These are phyloP conservation scores for Penicillium roqueforti DNA, from an alignment of 495 filamentous ascomycete genomes.

Conservation along the genomic window DNA sequence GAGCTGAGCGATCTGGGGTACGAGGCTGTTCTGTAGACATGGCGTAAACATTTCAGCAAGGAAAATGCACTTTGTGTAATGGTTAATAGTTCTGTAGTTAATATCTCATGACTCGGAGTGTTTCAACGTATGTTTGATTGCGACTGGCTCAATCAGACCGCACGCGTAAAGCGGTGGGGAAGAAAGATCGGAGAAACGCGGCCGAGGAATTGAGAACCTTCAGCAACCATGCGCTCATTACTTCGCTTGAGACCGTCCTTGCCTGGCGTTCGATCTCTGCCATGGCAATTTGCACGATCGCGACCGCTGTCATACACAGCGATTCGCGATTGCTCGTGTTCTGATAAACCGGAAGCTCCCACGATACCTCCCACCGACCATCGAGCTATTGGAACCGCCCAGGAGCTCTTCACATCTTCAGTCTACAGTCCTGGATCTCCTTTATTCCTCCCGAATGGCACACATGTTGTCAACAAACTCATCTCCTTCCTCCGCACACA, in stretches of 20 bases:
- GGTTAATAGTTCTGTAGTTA: neutral
- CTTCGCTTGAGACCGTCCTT: constrained; percentile 20
- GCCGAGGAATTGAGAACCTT: constrained; percentile 8
- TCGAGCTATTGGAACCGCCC: constrained; percentile 62
- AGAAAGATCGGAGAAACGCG: constrained; percentile 18
- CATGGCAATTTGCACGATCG: constrained; percentile 6
- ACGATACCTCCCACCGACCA: constrained; percentile 52
- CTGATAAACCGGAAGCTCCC: constrained; percentile 27
- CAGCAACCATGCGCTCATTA: constrained; percentile 28
- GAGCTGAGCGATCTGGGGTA: constrained; percentile 22
- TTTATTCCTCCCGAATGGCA: constrained; percentile 80
- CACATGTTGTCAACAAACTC: constrained; percentile 83
- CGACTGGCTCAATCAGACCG: constrained; percentile 5
- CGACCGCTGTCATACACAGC: constrained; percentile 37
- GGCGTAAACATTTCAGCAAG: constrained; percentile 15
- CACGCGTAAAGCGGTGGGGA: constrained; percentile 26
- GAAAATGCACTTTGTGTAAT: neutral
- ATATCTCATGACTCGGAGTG: neutral
- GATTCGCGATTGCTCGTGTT: constrained; percentile 37
- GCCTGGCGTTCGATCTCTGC: constrained; percentile 3
- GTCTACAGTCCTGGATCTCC: constrained; percentile 82
- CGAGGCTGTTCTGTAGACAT: constrained; percentile 28
- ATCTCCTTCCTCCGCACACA: constrained; percentile 80
- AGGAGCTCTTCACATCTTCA: constrained; percentile 76
- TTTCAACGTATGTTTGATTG: neutral